phyloP scores from a whole-genome alignment of 1,284 basidiomycete species.

The Rhodotorula sp. region DNA sequence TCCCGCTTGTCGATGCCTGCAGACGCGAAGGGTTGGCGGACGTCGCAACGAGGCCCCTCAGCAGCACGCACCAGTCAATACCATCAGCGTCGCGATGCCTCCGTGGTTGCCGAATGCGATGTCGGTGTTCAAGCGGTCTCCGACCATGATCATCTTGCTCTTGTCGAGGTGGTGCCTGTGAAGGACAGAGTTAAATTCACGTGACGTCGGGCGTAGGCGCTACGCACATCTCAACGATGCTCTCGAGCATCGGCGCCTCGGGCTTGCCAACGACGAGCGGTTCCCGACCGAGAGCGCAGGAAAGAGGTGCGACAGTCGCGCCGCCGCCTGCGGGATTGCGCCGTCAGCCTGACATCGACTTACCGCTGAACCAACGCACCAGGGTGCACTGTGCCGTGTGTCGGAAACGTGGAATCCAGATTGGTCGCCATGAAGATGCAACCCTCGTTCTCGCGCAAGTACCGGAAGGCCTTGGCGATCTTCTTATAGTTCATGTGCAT shows the following conservation, averaged over 20 bases:
- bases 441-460: constrained; percentile 64
- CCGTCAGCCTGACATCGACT: not conserved
- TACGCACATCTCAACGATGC: constrained; percentile 86
- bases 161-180: constrained; percentile 82
- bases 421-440: constrained; percentile 92
- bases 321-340: constrained; percentile 58
- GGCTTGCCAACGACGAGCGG: constrained; percentile 84
- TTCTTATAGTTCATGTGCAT: constrained; percentile 81
- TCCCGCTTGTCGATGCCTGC: constrained; percentile 31
- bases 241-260: constrained; percentile 87
- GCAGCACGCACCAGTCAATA: constrained; percentile 71
- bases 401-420: constrained; percentile 76
- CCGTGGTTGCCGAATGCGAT: constrained; percentile 77
- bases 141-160: constrained; percentile 85
- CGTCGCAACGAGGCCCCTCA: no score
- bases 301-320: constrained; percentile 74
- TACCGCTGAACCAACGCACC: not conserved
- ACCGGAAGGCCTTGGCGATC: constrained; percentile 87
- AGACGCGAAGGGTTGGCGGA: not conserved
- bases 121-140: constrained; percentile 92
- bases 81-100: constrained; percentile 80
- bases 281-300: constrained; percentile 62
- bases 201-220: constrained; percentile 55
- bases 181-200: not conserved
- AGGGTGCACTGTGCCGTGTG: constrained; percentile 36